phyloP scores from a whole-genome alignment of 306 rosid genomes.

The Begonia fuchsioides region DNA sequence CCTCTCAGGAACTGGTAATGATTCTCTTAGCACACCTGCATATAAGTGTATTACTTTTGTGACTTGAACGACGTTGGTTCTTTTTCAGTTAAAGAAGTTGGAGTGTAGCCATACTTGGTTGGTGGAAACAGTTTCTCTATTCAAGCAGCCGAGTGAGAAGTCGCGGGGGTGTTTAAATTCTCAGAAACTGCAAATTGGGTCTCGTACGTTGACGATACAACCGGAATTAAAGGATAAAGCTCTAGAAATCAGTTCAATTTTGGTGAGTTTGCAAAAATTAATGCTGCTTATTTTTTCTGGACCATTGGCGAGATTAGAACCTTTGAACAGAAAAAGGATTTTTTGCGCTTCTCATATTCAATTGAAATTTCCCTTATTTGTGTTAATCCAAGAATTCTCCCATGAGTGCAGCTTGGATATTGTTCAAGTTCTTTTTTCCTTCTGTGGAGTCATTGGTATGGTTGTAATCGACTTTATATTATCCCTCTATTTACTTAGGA shows the following conservation, averaged over 20 bases:
- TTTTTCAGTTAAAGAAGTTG: conserved; percentile 54
- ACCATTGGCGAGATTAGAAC: no score
- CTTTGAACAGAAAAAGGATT: no score
- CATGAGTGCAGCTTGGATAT: no score
- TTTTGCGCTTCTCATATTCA: no score
- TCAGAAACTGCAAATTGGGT: conserved; percentile 44
- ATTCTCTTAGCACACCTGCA: neutral
- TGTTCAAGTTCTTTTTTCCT: no score
- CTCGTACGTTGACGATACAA: conserved; percentile 35
- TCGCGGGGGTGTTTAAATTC: conserved; percentile 67
- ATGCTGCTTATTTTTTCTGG: neutral
- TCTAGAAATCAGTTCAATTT: conserved; percentile 45
- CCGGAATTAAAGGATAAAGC: conserved; percentile 65
- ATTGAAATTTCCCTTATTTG: no score
- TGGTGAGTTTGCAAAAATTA: conserved; percentile 28
- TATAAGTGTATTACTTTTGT: neutral
- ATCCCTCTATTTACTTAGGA: no score
- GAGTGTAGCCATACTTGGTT: conserved; percentile 63
- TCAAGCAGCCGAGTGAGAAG: conserved; percentile 55
- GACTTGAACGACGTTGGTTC: conserved; percentile 10
- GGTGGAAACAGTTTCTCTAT: conserved; percentile 37
- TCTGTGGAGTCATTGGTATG: no score
- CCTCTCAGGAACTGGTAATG: conserved; percentile 52
- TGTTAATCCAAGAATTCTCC: no score
- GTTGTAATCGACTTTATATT: no score